Evolutionary conservation across 2,329 filamentous ascomycete genomes (phyloP), one percentile per base, ranked within the genome.

Genomic region (Orbilia quercus): DNA sequence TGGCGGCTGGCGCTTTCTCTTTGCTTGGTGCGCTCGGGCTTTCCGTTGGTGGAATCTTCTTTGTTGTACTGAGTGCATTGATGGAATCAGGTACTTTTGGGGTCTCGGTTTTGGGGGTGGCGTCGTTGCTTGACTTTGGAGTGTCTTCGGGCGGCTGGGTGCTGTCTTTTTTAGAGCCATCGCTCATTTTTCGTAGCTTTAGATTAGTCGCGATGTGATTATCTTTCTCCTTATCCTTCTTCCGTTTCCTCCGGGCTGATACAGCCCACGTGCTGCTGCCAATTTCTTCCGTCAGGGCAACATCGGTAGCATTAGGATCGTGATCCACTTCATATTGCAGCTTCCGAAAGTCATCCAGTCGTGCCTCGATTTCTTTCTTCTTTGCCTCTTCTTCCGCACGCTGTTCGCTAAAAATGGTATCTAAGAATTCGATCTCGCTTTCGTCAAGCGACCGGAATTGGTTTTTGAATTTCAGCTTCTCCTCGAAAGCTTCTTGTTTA

Each of bases 401-500:
- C 78, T 83, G 82, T 59, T 81, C 81, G 57, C 82, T 83, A 53
- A 82, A 77, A 40, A 90, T 84, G 48, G 85, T 85, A 50, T 89
- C 87, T 22, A 95, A 81, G 76, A 92, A 94, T 18, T 90, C 90
- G 55, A 90, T 84, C 82, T 94, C 91, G 79, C 92, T 90, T 71
- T 92, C 90, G 79, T 94, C 89, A 28, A 95, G 84, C 1, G 89
- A 84, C 40, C 89, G 86, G 79, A 92, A 93, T 82, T 94, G 91
- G 78, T 94, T 91, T 78, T 87, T 86, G 58, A 94, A 82, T 75
- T 85, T 85, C 75, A 85, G 85, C 75, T 88, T 84, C 80, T 94
- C 91, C 80, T 92, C 91, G 80, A 92, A 92, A 7, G 89, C 90
- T 18, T 91, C 90, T 81, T 94, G 90, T 81, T 93, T 94, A 67